phyloP scores from a whole-genome alignment of 495 filamentous ascomycete species.

The Aspergillus heteromorphus region DNA sequence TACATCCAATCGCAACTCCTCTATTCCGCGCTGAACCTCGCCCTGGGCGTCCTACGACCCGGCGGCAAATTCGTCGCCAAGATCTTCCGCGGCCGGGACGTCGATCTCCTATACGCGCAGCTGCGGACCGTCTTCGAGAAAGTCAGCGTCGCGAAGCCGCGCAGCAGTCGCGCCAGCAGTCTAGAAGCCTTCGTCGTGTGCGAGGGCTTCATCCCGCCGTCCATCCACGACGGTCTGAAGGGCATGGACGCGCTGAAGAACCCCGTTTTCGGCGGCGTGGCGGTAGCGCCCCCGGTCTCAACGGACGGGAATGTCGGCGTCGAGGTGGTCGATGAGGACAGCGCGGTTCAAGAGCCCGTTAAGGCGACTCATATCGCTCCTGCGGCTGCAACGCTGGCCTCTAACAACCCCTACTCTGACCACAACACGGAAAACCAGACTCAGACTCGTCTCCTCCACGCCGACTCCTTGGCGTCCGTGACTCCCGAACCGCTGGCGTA shows the following conservation, averaged over 20 bases:
- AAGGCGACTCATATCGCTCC: neutral
- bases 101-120: constrained; percentile 87
- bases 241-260: constrained; percentile 40
- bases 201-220: constrained; percentile 66
- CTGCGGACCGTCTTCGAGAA: constrained; percentile 82
- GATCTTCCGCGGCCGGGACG: constrained; percentile 90
- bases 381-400: neutral
- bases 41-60: constrained; percentile 81
- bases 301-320: constrained; percentile 57
- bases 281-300: constrained; percentile 25
- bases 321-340: constrained; percentile 51
- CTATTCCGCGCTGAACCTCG: constrained; percentile 87
- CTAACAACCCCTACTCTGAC: neutral
- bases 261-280: constrained; percentile 43
- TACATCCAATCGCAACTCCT: constrained; percentile 95
- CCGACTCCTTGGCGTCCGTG: constrained; percentile 16
- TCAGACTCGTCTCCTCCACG: constrained; percentile 26
- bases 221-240: constrained; percentile 24
- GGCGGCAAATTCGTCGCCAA: constrained; percentile 97
- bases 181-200: constrained; percentile 96
- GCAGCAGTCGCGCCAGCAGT: constrained; percentile 88
- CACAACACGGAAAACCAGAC: constrained; percentile 3
- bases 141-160: constrained; percentile 87
- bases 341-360: constrained; percentile 15
- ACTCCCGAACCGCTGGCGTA: constrained; percentile 19